Conservation (phyloP, 1,139 yeast species). For the Saccharomyces hybrid region DNA sequence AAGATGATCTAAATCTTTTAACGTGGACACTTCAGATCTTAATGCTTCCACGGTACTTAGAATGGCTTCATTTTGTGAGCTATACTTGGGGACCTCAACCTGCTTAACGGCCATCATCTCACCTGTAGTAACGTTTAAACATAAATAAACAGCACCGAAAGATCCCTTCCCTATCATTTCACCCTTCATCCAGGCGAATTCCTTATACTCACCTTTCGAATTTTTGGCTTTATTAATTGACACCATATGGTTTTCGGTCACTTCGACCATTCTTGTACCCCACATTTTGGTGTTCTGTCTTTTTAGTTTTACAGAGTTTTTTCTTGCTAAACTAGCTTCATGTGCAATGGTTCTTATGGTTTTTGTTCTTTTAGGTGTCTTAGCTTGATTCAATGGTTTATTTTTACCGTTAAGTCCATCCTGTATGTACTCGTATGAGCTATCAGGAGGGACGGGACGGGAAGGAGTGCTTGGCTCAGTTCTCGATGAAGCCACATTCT, state of each 20-base stretch:
- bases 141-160: constrained; percentile 91
- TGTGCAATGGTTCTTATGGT: constrained; percentile 88
- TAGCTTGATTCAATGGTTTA: constrained; percentile 5
- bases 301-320: constrained; percentile 39
- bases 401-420: constrained; percentile 1
- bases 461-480: constrained; percentile 3
- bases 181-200: constrained; percentile 97
- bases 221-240: constrained; percentile 41
- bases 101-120: constrained; percentile 99
- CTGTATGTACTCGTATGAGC: background rate
- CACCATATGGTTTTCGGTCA: constrained; percentile 60
- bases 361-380: constrained; percentile 53
- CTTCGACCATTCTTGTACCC: constrained; percentile 93
- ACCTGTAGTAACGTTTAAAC: constrained; percentile 91
- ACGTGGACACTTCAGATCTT: constrained; percentile 84
- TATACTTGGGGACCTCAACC: constrained; percentile 57
- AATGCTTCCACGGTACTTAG: constrained; percentile 68
- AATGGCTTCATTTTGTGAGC: constrained; percentile 39
- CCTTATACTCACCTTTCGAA: constrained; percentile 59
- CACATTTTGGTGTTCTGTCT: constrained; percentile 91
- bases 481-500: constrained; percentile 9
- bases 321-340: constrained; percentile 69
- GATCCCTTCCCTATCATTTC: constrained; percentile 95
- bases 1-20: constrained; percentile 88
- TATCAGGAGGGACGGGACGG: background rate